Evolutionary conservation across 345 rosid genomes (phyloP), one percentile per base, ranked within the genome.

Genomic region (Carallia brachiata): DNA sequence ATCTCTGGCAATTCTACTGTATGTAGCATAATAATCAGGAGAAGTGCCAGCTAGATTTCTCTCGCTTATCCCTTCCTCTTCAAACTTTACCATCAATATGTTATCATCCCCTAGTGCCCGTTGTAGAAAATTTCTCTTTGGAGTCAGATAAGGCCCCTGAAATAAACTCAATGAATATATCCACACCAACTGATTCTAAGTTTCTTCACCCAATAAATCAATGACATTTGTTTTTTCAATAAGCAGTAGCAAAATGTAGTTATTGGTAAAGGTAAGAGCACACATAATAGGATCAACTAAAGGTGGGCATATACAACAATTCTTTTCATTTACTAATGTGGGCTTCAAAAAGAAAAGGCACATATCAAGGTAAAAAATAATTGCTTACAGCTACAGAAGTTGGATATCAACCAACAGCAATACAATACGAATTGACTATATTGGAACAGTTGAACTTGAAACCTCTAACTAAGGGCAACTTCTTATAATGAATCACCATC

Each of bases 81-180:
- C 85, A 62, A 93, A 80, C 80, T 89, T 90, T 66, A 90, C 98
- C 12, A 80, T 60, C 63, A 93, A 75, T 69, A 93, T 86, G 67
- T 90, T 89, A 0, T 90, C 95, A 82, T 93, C 97, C 28, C 97
- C 98, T 68, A 93, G 39, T 52, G 73, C 84, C 72, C 79, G 86
- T 79, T 89, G 97, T 7, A 93, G 69, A 75, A 84, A 89, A 69
- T 87, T 87, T 73, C 69, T 80, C 44, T 71, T 70, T 62, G 54
- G 62, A 16, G 80, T 68, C 17, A 82, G 66, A 58, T 61, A 76
- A 66, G 97, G 98, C 6, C 95, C 98, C 98, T 90, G 66, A 31
- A 68, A 74, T 62, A 44, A 52, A 63, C 7, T 60, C 44, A 61
- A 47, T 17, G 47, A 67, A 56, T 34, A 60, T 56, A 23, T 3